phyloP scores from a whole-genome alignment of 108 stramenopile genomes.

The Nannochloropsis gaditana region DNA sequence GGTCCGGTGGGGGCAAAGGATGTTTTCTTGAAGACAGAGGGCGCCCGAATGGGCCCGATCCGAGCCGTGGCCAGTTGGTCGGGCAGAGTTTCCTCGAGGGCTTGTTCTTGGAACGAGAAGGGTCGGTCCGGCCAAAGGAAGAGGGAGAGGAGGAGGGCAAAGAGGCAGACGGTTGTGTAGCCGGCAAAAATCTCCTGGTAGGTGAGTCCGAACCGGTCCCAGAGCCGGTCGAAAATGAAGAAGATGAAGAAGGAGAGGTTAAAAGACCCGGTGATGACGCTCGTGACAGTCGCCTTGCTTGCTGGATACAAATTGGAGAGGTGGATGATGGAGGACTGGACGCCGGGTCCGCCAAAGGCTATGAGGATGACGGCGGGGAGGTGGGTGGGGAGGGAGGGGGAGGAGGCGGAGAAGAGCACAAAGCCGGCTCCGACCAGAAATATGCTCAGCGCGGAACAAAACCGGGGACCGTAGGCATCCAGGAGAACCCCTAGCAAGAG shows the following conservation, averaged over 20 bases:
- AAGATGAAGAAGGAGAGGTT: constrained; percentile 36
- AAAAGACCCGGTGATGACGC: constrained; percentile 33
- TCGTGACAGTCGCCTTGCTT: constrained; percentile 19
- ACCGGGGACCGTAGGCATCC: constrained; percentile 31
- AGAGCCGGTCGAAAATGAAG: constrained; percentile 32
- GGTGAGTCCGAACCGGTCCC: constrained; percentile 16
- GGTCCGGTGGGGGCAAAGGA: constrained; percentile 22
- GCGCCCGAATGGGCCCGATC: constrained; percentile 27
- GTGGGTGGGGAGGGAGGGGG: background rate
- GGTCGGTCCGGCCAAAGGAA: constrained; percentile 35
- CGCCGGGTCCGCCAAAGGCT: constrained; percentile 42
- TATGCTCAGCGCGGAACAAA: constrained; percentile 16
- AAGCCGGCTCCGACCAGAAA: constrained; percentile 28
- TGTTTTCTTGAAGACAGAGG: constrained; percentile 24
- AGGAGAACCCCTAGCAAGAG: constrained; percentile 28
- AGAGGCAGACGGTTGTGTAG: constrained; percentile 25
- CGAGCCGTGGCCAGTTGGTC: background rate
- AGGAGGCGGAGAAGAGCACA: background rate
- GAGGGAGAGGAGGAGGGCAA: background rate
- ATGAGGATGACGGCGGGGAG: constrained; percentile 22
- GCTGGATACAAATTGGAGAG: constrained; percentile 31
- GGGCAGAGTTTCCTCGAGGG: background rate
- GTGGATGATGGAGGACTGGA: constrained; percentile 34
- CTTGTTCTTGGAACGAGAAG: background rate
- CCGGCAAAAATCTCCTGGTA: constrained; percentile 27